Conservation (phyloP, 163 green algal species). For the Scenedesmus sp. region DNA sequence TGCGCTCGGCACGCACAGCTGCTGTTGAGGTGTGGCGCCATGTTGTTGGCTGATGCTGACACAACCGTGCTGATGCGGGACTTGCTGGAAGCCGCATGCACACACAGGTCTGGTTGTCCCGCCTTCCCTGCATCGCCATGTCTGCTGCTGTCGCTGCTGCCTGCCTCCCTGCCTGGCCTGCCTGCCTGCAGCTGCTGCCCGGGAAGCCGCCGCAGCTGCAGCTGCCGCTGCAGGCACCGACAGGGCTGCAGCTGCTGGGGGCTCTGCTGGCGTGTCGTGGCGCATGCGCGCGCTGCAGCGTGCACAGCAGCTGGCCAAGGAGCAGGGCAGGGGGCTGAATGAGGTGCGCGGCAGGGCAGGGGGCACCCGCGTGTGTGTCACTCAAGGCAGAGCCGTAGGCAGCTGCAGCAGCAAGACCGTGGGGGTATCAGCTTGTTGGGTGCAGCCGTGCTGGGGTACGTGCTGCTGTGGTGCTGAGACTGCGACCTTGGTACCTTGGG, state of each 20-base stretch:
- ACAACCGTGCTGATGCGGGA: too few relatives aligned
- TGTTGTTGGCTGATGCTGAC: too few relatives aligned
- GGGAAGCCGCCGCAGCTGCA: conserved; percentile 15
- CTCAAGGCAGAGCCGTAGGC: not conserved
- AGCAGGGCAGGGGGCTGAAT: conserved; percentile 62
- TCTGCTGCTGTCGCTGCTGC: not conserved
- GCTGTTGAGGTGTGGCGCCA: too few relatives aligned
- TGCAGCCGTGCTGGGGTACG: not conserved
- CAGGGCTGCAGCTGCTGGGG: conserved; percentile 52
- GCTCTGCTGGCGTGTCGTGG: conserved; percentile 89
- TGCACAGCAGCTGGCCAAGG: conserved; percentile 77
- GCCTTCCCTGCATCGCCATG: too few relatives aligned
- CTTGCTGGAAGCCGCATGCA: too few relatives aligned
- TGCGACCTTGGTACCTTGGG: not conserved
- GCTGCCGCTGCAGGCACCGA: not conserved
- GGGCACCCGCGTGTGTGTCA: too few relatives aligned
- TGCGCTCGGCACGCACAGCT: too few relatives aligned
- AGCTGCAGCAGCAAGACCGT: not conserved
- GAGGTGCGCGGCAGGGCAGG: conserved; percentile 9
- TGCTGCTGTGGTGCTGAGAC: not conserved
- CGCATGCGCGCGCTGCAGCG: conserved; percentile 88
- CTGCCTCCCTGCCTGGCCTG: not conserved
- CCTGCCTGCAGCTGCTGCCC: conserved; percentile 38
- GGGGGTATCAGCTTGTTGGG: not conserved
- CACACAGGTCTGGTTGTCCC: too few relatives aligned